Evolutionary conservation across 2,329 filamentous ascomycete genomes (phyloP), one percentile per base, ranked within the genome.

Genomic region (Biscogniauxia sp.): DNA sequence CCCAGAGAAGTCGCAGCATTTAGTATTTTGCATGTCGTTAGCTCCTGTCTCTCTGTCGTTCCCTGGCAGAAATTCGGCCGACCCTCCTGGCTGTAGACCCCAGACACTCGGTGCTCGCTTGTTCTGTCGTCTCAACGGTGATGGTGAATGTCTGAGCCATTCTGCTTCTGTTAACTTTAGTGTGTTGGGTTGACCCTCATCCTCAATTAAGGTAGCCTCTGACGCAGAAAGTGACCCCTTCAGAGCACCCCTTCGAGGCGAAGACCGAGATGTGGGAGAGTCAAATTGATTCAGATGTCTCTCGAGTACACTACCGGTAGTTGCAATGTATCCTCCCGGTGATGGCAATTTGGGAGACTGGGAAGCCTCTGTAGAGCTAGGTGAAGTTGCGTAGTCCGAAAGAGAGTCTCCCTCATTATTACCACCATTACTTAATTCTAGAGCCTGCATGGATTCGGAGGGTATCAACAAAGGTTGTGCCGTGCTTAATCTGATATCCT

Each of bases 91-190:
- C 41, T 58, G 53, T 20, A 68, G 65, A 32, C 68, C 72, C 68
- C 68, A 70, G 3, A 66, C 51, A 23, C 63, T 54, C 41, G 64
- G 59, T 9, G 56, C 51, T 25, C 57, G 25, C 15, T 54, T 64
- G 50, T 56, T 60, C 20, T 57, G 64, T 49, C 54, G 54, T 20
- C 61, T 54, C 13, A 64, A 45, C n/a, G 71, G 71, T 5, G 72
- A 73, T 2, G 71, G 72, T 13, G 64, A 69, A 20, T 65, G 70
- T 55, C 68, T 65, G 26, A 74, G 65, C 72, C 72, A 74, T 58
- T 73, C 68, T 13, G 70, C 63, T 53, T 74, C 72, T 3, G 60
- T 70, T n/a, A 72, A 53, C 15, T 57, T 67, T 51, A 73, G 61
- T 20, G 64, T 58, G 49, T 41, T 53, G 53, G 57, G 51, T 52